Evolutionary conservation across 257 asterid genomes (phyloP), one percentile per base, ranked within the genome.

Genomic region (Petunia secreta): DNA sequence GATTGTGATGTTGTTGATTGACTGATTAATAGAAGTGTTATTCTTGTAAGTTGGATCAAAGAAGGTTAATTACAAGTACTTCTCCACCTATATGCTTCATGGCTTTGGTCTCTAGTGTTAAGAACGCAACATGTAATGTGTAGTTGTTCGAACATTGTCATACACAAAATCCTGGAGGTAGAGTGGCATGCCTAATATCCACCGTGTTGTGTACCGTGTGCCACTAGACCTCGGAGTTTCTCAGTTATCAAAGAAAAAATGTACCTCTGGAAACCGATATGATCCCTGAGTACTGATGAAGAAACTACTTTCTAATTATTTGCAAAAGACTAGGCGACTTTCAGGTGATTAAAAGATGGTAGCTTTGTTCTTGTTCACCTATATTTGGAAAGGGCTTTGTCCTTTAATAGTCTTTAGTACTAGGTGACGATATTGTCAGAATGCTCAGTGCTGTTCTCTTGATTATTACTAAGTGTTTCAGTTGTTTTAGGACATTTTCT

Each of bases 1-100:
- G 77, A 71, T 71, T 34, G 44, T 25, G 46, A 48, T 13, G 62
- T 34, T 13, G 77, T 50, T 71, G 43, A 71, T 50, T 71, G 77
- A 71, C 50, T 73, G 4, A 34, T 73, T 8, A 3, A 25, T 71
- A 25, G 1, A 4, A 4, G 25, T 4, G 6, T 3, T 34, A 11
- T 48, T 43, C 25, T 5, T 25, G 34, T 71, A 50, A 8, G 11
- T 9, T 10, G 57, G 57, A 44, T 43, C 25, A 25, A 0, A 25
- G 25, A 25, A 25, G 25, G 0, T 25, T 25, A 25, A 65, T 14
- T 6, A 0, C 0, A 65, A 39, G 10, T 39, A 6, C 74, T 65
- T 5, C 52, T 65, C 52, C 41, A 13, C 71, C 39, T 1, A 64
- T 38, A 39, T 38, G 5, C 38, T 38, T 34, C 25, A 25, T 25